Base-by-base conservation (phyloP, 23 red algal genomes). In the Cyanidioschyzon merolae region DNA sequence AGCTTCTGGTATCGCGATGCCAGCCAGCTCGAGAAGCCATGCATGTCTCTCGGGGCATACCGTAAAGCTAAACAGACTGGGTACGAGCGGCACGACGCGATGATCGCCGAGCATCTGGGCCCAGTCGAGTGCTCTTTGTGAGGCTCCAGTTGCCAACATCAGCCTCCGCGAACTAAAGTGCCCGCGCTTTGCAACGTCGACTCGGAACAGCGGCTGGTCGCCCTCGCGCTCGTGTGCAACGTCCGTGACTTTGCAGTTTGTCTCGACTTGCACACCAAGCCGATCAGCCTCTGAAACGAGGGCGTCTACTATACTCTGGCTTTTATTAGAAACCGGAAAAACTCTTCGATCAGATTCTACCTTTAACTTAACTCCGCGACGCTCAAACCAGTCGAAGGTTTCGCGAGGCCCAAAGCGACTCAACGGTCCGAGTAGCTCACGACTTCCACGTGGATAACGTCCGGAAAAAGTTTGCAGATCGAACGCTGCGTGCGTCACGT, bases 321-420 rank as follows among this genome's bases (percentile, higher is more conserved):
- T 84, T 39, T 7, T n/a, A 75, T 97, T 80, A 0, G 83, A 83
- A 7, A 84, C 84, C 1, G 93, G 93, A 58, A 97, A 97, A n/a
- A 97, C 75, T 31, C 89, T 83, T n/a, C 93, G 87, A 37, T 75
- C 86, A 1, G 30, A 50, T 38, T 97, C 93, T 27, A 57, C 76
- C 68, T 97, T 97, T 2, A 90, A 67, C 40, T 67, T 59, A 2
- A 97, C 93, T 2, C 85, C 85, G 18, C 83, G 83, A 1, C 58
- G 32, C 79, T 91, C 85, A 68, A 90, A 90, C 81, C 89, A 97
- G 1, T 50, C 39, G 16, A 82, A 37, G 1, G 82, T 84, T 37
- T 91, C 38, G 15, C 39, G 37, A 0, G 93, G 51, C 1, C 75
- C 80, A 78, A 97, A 97, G 27, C 78, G 74, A 34, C 85, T 77